A percentile compares a stretch with the other conserved stretches of the same genome.
These are phyloP conservation scores for Solanum pimpinellifolium DNA, from an alignment of 257 asterid genomes.

Conservation along the genomic window DNA sequence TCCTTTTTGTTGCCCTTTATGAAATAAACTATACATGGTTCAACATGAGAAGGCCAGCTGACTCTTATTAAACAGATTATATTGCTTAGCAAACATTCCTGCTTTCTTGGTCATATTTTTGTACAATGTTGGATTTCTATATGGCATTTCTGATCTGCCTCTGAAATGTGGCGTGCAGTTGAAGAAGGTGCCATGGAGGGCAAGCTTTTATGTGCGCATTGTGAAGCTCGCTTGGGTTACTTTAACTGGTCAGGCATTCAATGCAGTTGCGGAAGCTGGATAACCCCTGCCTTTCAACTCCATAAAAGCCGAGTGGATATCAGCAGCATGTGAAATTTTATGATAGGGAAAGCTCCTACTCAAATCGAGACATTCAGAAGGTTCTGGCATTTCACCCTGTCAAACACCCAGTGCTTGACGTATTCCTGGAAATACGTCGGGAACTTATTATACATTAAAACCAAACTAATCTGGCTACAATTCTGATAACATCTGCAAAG, in stretches of 20 bases:
- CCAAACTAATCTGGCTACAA: neutral
- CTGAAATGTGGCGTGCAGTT: conserved; percentile 26
- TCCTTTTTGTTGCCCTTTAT: neutral
- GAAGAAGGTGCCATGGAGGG: conserved; percentile 90
- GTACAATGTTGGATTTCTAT: neutral
- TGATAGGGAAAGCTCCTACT: neutral
- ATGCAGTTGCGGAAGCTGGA: conserved; percentile 99
- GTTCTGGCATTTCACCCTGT: neutral
- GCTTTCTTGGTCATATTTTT: neutral
- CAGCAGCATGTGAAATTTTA: conserved; percentile 33
- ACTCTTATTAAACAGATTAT: neutral
- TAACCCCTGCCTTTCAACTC: conserved; percentile 94
- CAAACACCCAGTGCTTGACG: neutral
- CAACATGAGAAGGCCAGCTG: neutral
- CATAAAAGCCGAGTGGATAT: conserved; percentile 82
- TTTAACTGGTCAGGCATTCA: conserved; percentile 97
- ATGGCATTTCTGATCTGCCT: neutral
- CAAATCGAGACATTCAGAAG: neutral
- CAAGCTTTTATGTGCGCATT: conserved; percentile 62
- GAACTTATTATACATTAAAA: neutral
- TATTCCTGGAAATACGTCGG: neutral
- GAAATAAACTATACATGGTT: neutral
- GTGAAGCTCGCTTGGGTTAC: conserved; percentile 88
- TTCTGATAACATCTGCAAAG: neutral
- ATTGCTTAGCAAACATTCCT: neutral